Evolutionary conservation across 2,329 filamentous ascomycete species (phyloP), one percentile per base, ranked within the genome.

Genomic region (Cercospora beticola): DNA sequence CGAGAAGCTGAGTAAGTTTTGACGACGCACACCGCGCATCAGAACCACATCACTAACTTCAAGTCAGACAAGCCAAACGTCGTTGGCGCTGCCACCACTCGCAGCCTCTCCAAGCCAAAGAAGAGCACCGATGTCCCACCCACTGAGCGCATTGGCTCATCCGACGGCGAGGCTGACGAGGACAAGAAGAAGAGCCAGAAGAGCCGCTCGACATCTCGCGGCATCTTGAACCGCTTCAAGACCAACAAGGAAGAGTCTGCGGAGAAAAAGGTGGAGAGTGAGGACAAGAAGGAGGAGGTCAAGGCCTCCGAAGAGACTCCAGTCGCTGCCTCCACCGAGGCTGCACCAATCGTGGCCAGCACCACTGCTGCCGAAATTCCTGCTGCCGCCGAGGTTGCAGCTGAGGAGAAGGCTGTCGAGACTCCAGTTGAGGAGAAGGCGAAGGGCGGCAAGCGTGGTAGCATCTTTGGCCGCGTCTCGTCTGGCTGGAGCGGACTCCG

Each of bases 391-490:
- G 76, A 83, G 66, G 67, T 72, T 43, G 83, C 71, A 68, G 76
- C 82, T 75, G 71, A 74, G 64, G 76, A 83, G 68, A 71, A 74
- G 64, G 83, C 72, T 68, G 76, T 82, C 75, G 74, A 75, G 63
- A 71, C 76, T 52, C 68, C 84, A 72, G 83, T 64, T 30, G 74
- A 77, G 61, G 77, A 76, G 82, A 86, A 87, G 71, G 79, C 85
- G 74, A 93, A 92, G 88, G 80, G 81, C 59, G 86, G 88, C 81
- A 97, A 96, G 91, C 92, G 93, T 81, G 89, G 89, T 82, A 95
- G 92, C 73, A 90, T 94, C 77, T 96, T 96, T 82, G 88, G 88
- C 76, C 89, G 88, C 77, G 71, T 78, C 65, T 70, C 69, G 46
- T 74, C 74, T 64, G 89, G 92, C 79, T 87, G 86, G 82, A 91